Evolutionary conservation across 75 land plant genomes (phyloP), one percentile per base, ranked within the genome.

Genomic region (Azolla pinnata): DNA sequence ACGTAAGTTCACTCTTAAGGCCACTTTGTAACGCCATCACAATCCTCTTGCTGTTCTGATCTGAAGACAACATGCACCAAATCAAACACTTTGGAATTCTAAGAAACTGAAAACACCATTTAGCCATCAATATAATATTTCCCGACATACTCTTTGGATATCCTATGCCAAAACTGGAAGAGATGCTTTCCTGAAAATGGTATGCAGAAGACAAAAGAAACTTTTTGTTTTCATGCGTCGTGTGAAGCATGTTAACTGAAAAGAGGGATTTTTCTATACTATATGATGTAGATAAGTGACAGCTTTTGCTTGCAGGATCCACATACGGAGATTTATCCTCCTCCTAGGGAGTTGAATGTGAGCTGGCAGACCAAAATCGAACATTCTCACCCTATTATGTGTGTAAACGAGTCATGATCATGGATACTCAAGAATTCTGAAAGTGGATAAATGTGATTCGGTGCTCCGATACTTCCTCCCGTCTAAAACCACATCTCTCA

Each of bases 1-100:
- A 95, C 38, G 81, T 75, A 35, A 95, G 57, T 54, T 95, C 99
- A 56, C 99, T 90, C 71, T 95, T 95, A 1, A 95, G 54, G 28
- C 99, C 99, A 74, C 99, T 95, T 65, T 89, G 99, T 48, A 95
- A 74, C 18, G 99, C 99, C 67, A 89, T 57, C 25, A 95, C 91
- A 56, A 95, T 85, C 51, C 99, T 76, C 67, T 83, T 95, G 63
- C 75, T 72, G 58, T 95, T 86, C 59, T 89, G 95, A 48, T 95
- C 99, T 86, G 80, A 9, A 65, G 34, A 14, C 24, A 20, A 18
- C 25, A 46, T 19, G 10, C 9, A 29, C 30, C 24, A 62, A 31
- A 38, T 20, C 31, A 66, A 19, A 19, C 49, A 18, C 24, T 12
- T 38, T 19, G 65, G 2, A 38, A 59, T 58, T 28, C 58, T 14